Conservation (phyloP, 2,329 filamentous ascomycete species). For the Colletotrichum godetiae region DNA sequence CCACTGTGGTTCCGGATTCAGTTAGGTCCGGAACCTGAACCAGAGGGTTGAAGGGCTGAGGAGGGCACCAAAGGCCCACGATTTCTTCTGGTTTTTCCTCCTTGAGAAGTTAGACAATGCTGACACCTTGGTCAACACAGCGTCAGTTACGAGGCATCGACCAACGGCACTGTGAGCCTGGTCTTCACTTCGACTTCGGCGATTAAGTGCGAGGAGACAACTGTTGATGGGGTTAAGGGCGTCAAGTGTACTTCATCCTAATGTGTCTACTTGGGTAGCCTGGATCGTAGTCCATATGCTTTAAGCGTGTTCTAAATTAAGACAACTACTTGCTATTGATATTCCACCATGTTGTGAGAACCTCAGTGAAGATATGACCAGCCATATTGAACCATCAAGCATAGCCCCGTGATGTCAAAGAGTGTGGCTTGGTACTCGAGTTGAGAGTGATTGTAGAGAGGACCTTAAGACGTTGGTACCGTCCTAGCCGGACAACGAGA, state of each 20-base stretch:
- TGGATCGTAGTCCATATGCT: background rate
- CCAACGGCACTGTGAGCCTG: slow-evolving; percentile 19
- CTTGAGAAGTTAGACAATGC: background rate
- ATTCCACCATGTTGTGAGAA: no score
- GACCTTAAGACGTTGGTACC: background rate
- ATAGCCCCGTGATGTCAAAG: background rate
- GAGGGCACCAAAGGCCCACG: background rate
- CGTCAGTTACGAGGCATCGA: slow-evolving; percentile 24
- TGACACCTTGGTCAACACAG: background rate
- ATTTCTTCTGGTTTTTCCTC: no score
- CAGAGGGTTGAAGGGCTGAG: background rate
- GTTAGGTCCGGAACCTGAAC: background rate
- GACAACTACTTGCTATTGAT: background rate
- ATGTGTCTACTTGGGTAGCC: background rate
- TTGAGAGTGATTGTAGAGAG: background rate
- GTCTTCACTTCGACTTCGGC: slow-evolving; percentile 18
- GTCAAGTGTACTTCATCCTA: slow-evolving; percentile 22
- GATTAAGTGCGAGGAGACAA: slow-evolving; percentile 30
- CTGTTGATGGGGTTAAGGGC: slow-evolving; percentile 26
- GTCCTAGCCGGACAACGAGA: background rate
- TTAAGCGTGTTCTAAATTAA: background rate
- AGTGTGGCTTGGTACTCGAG: background rate
- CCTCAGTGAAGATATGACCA: background rate
- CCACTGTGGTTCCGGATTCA: background rate
- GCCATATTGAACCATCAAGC: background rate